Base-by-base conservation (phyloP, 139 green algal species). In the Deuterostichococcus epilithicus region DNA sequence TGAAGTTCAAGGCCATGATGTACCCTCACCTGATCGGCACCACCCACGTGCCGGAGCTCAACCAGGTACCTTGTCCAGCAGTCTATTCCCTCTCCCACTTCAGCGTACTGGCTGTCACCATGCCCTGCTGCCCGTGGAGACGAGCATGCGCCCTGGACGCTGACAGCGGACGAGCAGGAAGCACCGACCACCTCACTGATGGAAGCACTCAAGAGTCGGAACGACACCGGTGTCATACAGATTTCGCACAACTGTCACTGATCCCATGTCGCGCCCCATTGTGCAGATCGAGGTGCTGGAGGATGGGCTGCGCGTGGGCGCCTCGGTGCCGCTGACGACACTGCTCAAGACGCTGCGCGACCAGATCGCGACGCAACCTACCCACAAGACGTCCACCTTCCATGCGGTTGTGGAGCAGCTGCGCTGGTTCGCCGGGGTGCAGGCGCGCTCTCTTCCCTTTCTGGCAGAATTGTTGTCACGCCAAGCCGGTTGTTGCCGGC, bases 1-100 rank as follows among this genome's bases (percentile, higher is more conserved):
- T 97, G 85, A 97, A 97, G 86, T 98, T 99, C 89, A 98, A 98
- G 84, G 68, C 82, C 30, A 75, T 79, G 13, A 44, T 63, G 37
- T 98, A 97, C 83, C 90, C 86, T 8, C 76, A 93, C 44, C 79
- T 98, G 22, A 83, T 98, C 18, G 86, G 82, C 22, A 79, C 87
- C 13, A 94, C 89, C 0, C 88, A 91, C 69, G 86, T 99, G 18
- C 83, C 83, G 0, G 94, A 98, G 86, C 80, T 98, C 36, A 93
- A 94, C 75, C 23, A 52, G 42, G 42, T 52, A 13, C 10, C 10
- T 13, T 23, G 42, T 13, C 10, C 42, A 23, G 10, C 10, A 13
- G 10, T 52, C 8, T 8, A 8, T 52, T 13, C 10, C 10, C 42
- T 52, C 13, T 52, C 42, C 8, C 42, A 59, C 22, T 34, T 5